Evolutionary conservation across 768 basidiomycete genomes (phyloP), one percentile per base, ranked within the genome.

Genomic region (Suillus spraguei): DNA sequence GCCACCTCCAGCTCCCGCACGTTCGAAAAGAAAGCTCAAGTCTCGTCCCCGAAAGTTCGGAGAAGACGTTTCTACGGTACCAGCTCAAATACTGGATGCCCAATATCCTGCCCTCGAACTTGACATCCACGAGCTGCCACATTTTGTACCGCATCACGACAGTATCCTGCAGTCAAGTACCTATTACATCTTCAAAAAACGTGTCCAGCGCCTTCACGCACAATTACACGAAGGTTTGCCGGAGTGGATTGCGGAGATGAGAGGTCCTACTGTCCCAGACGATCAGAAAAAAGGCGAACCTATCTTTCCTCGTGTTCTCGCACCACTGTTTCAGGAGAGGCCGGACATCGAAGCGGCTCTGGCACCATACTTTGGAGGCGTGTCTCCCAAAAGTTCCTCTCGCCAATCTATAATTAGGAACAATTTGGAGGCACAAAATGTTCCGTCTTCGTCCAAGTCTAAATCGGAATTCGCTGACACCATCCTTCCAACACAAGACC

Each of bases 81-180:
- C 60, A 9, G 24, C 28, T n/a, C 41, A 42, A 8, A 22, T 60
- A 24, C 28, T 60, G 2, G 71, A 76, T 50, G 55, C 59, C 35
- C 56, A 60, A 36, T 64, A 66, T 33, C 52, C 59, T 22, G 61
- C 56, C 24, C 54, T 39, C 55, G 38, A 56, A n/a, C 55, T 56
- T 56, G 55, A 53, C 32, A 33, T 53, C 6, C 52, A 20, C 20
- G 52, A 56, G 24, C 36, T 56, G 17, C 38, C 55, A 17, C 5
- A 38, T 5, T 36, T 54, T 8, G 11, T 36, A n/a, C 53, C 54
- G 2, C 24, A 39, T 28, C 16, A 24, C 55, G 38, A 56, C 17
- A 17, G 4, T 28, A 28, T 39, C 36, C 22, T 38, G 38, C 55
- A 28, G 9, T 39, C 36, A 16, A 56, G 22, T 56, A 38, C 55